These are phyloP conservation scores for Chrysoporthe austroafricana DNA, from an alignment of 2,329 filamentous ascomycete species.

Conservation along the genomic window DNA sequence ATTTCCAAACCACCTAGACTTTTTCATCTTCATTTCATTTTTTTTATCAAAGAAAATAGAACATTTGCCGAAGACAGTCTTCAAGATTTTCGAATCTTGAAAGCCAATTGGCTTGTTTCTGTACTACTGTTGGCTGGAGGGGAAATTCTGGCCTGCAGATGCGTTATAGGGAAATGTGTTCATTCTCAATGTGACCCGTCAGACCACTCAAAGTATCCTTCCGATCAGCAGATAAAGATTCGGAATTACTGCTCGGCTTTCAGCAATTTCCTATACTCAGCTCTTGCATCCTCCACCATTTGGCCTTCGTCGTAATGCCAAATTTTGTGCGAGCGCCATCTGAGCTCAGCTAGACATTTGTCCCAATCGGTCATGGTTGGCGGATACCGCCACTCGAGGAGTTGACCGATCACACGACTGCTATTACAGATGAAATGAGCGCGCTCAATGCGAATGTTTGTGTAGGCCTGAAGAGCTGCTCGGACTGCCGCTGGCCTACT, in stretches of 20 bases:
- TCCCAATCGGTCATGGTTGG: constrained; percentile 38
- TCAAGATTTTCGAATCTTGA: no score
- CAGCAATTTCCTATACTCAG: neutral
- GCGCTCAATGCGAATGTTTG: constrained; percentile 43
- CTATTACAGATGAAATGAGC: constrained; percentile 48
- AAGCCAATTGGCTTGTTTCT: no score
- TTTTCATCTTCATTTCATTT: no score
- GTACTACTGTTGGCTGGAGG: no score
- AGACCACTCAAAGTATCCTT: neutral
- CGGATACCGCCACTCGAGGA: constrained; percentile 43
- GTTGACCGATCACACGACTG: constrained; percentile 42
- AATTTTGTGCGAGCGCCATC: constrained; percentile 38
- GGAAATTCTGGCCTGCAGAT: no score
- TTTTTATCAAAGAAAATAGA: no score
- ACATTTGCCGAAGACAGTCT: no score
- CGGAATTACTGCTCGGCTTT: neutral
- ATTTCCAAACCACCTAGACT: no score
- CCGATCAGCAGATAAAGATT: neutral
- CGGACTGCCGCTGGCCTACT: neutral
- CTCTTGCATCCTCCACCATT: constrained; percentile 36
- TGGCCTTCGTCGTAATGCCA: constrained; percentile 44
- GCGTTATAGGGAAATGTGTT: neutral
- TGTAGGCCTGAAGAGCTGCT: constrained; percentile 44
- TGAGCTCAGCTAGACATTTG: constrained; percentile 44
- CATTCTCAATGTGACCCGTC: neutral